A percentile compares a stretch with the other conserved stretches of the same genome.
phyloP scores from a whole-genome alignment of 2,329 filamentous ascomycete genomes.

The Aspergillus sp. region DNA sequence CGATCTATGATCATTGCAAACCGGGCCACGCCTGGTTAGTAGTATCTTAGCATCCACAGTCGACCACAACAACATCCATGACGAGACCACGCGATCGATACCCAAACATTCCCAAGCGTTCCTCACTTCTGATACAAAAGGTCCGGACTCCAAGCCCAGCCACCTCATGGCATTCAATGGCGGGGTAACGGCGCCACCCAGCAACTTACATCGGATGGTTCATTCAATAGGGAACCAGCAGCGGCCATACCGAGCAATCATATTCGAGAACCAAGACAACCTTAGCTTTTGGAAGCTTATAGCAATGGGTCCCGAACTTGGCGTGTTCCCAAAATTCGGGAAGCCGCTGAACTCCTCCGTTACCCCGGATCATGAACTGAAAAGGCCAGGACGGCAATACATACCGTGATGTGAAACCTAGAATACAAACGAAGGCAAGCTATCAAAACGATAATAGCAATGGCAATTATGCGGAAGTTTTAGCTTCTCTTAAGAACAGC shows the following conservation, averaged over 20 bases:
- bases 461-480: not conserved
- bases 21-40: no score
- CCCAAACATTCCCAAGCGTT: no score
- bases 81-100: no score
- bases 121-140: no score
- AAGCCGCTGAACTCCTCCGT: not conserved
- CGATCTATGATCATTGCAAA: no score
- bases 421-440: no score
- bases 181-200: not conserved
- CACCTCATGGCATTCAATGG: not conserved
- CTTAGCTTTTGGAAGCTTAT: not conserved
- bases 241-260: not conserved
- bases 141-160: not conserved
- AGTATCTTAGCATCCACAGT: no score
- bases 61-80: no score
- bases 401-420: not conserved
- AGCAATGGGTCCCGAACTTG: not conserved
- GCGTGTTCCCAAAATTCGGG: not conserved
- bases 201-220: not conserved
- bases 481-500: not conserved
- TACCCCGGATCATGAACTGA: not conserved
- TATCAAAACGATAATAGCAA: no score
- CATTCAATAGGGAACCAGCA: not conserved
- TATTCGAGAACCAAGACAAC: not conserved
- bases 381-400: not conserved